Evolutionary conservation across 768 basidiomycete genomes (phyloP).

Genomic region (Ramaria rubella): DNA sequence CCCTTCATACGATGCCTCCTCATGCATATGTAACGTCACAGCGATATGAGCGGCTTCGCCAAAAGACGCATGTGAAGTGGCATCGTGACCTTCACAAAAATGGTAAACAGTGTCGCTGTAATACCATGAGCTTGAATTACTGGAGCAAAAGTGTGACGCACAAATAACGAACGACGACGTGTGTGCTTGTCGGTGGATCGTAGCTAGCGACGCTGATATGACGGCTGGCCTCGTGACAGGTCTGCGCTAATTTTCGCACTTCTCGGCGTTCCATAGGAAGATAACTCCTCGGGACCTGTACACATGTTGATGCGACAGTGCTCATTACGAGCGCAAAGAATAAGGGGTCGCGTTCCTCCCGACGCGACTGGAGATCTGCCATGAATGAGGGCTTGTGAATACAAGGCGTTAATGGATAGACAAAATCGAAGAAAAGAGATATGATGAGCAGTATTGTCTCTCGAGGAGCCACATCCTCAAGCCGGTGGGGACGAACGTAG

Average conservation of each 20-base stretch:
- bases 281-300: constrained; percentile 84
- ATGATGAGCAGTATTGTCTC: constrained; percentile 79
- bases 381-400: constrained; percentile 88
- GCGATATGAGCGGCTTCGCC: constrained; percentile 84
- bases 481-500: constrained; percentile 65
- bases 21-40: constrained; percentile 77
- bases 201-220: constrained; percentile 76
- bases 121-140: constrained; percentile 10
- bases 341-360: constrained; percentile 83
- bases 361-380: constrained; percentile 72
- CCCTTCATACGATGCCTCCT: constrained; percentile 75
- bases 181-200: constrained; percentile 77
- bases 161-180: constrained; percentile 87
- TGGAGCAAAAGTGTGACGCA: constrained; percentile 35
- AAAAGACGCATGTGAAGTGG: constrained; percentile 81
- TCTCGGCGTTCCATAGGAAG: constrained; percentile 80
- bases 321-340: constrained; percentile 91
- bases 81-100: constrained; percentile 84
- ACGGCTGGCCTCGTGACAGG: constrained; percentile 75
- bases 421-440: constrained; percentile 88
- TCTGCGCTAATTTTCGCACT: constrained; percentile 77
- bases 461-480: constrained; percentile 78
- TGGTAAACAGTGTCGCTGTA: constrained; percentile 76
- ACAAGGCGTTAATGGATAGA: constrained; percentile 86
- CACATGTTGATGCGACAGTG: constrained; percentile 78